A percentile compares a stretch with the other conserved stretches of the same genome.
Evolutionary conservation across 192 early-diverging fungal genomes (phyloP).

Genomic region (Linnemannia schmuckeri): DNA sequence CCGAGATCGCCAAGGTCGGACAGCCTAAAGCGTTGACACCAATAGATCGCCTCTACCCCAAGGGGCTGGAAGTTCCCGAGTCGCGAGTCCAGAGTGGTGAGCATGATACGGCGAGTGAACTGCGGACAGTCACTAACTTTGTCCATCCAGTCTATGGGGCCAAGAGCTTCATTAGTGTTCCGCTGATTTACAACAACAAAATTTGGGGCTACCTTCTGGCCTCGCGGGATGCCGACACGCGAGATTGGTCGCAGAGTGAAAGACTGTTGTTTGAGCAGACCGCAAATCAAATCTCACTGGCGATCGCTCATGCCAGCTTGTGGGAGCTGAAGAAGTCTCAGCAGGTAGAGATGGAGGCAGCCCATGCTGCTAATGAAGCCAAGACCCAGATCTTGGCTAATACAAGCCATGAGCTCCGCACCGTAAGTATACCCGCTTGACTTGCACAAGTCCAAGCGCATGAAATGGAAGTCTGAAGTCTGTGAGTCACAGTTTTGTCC

Average conservation of each 20-base stretch:
- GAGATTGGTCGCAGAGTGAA: conserved; percentile 52
- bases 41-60: conserved; percentile 36
- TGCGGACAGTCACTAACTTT: conserved; percentile 28
- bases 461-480: not conserved
- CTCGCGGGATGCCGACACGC: conserved; percentile 29
- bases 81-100: not conserved
- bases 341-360: conserved; percentile 60
- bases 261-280: conserved; percentile 59
- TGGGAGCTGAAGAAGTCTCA: conserved; percentile 56
- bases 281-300: conserved; percentile 57
- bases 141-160: conserved; percentile 35
- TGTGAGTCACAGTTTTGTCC: not conserved
- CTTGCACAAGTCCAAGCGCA: not conserved
- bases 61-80: conserved; percentile 24
- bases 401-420: conserved; percentile 53
- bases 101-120: conserved; percentile 18
- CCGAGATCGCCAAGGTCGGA: conserved; percentile 37
- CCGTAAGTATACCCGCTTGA: conserved; percentile 21
- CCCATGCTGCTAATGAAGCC: conserved; percentile 56
- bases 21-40: conserved; percentile 35
- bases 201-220: conserved; percentile 58
- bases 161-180: conserved; percentile 48
- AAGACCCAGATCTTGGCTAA: conserved; percentile 61
- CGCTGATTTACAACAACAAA: conserved; percentile 37
- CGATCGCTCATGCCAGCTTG: conserved; percentile 55